Base-by-base conservation (phyloP, 1,284 basidiomycete species). In the Takashimella koratensis region DNA sequence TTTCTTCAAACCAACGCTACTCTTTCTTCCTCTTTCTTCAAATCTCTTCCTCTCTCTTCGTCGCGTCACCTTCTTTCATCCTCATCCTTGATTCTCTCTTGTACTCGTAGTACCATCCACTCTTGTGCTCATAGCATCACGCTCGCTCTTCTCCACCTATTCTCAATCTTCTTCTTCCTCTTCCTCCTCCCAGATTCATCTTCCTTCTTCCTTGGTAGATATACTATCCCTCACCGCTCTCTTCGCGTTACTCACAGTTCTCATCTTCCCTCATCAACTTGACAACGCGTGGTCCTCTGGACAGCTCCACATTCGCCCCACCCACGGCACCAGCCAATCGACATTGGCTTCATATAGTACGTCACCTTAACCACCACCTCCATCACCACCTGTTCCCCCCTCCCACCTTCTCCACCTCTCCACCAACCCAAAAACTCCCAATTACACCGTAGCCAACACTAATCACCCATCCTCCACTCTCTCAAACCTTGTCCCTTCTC, bases 81-180 rank as follows among this genome's bases (percentile, higher is more conserved):
- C 41, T n/a, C n/a, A 12, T 36, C 45, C 30, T 26, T 30, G 25
- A 43, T 52, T 19, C 50, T n/a, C 40, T 49, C 40, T 30, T 54
- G 45, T 26, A 16, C 27, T 26, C 40, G 41, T 39, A n/a, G n/a
- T 10, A 19, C 36, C 12, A 26, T 47, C 25, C 42, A 11, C 41
- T 22, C 54, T 43, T 36, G 43, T 25, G 10, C 40, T 24, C 21
- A 30, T 52, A 43, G 48, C 44, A 44, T 25, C 45, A 4, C 30
- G 3, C 22, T 48, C 19, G n/a, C n/a, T 42, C 26, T 45, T n/a
- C 41, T 45, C 36, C 26, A 48, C 49, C 44, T n/a, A 23, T 42
- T 23, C 21, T 43, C 47, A 30, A 45, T 43, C 49, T 26, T 43
- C 21, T 30, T 45, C 25, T 44, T 30, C 6, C 19, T 30, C 21